These are phyloP conservation scores for Spinacia oleracea DNA, from an alignment of 179 eudicot species.

Conservation along the genomic window DNA sequence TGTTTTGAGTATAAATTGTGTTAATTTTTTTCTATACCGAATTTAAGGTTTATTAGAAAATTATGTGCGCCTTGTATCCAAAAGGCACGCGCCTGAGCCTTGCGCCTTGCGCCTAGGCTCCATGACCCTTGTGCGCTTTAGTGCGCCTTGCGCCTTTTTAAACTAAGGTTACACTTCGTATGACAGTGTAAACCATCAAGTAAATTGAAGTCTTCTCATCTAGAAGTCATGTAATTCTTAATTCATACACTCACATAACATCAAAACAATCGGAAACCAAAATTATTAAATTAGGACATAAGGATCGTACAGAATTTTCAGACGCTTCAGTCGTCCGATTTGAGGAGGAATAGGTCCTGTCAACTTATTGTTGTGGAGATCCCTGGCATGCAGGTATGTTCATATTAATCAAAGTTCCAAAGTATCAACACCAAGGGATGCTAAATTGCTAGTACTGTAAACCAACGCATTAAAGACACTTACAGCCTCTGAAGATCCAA, in stretches of 20 bases:
- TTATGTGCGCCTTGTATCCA: no score
- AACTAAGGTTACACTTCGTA: no score
- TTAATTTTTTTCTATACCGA: no score
- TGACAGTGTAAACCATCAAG: no score
- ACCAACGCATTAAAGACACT: conserved; percentile 26
- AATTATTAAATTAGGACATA: conserved; percentile 14
- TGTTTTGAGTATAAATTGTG: no score
- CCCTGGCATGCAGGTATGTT: conserved; percentile 50
- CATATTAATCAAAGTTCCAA: conserved; percentile 5
- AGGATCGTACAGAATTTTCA: conserved; percentile 68
- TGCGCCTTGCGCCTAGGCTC: no score
- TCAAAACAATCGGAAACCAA: not conserved
- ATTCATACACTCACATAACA: conserved; percentile 9
- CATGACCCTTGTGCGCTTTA: no score
- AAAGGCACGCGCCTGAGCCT: no score
- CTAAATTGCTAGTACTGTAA: conserved; percentile 8
- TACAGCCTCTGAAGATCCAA: conserved; percentile 98
- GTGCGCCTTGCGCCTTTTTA: no score
- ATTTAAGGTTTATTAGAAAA: no score
- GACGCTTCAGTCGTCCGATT: conserved; percentile 89
- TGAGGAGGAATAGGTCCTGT: conserved; percentile 98
- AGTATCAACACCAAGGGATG: not conserved
- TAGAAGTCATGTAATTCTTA: not conserved
- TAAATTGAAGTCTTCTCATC: not conserved
- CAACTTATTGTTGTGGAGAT: conserved; percentile 92